phyloP scores from a whole-genome alignment of 176 grass and related monocot genomes.

The Hyparrhenia diplandra region DNA sequence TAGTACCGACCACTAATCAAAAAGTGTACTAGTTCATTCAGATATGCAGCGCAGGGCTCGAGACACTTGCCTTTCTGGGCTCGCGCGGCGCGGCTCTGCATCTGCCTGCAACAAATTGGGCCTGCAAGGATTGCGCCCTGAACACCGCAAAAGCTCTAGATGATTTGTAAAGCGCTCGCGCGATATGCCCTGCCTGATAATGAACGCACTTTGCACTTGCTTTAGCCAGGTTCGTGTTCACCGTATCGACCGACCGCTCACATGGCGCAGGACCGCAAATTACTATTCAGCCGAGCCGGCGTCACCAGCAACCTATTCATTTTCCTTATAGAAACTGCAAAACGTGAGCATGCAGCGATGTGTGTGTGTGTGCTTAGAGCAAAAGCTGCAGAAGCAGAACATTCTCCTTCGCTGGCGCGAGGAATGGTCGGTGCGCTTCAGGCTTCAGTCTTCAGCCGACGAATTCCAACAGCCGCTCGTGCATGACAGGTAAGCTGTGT shows the following conservation, averaged over 20 bases:
- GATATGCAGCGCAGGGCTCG: slow-evolving; percentile 9
- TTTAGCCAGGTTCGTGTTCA: not conserved
- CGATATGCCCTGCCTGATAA: not conserved
- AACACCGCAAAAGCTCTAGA: slow-evolving; percentile 7
- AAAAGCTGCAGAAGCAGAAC: slow-evolving; percentile 18
- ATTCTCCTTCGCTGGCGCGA: slow-evolving; percentile 40
- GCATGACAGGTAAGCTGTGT: slow-evolving; percentile 35
- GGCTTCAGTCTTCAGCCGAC: not conserved
- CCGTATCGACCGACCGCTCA: slow-evolving; percentile 26
- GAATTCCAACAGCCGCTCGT: slow-evolving; percentile 10
- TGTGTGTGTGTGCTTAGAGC: not conserved
- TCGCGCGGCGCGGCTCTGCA: not conserved
- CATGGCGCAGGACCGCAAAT: slow-evolving; percentile 33
- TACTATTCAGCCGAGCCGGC: slow-evolving; percentile 2
- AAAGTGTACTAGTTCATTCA: not conserved
- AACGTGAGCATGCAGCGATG: not conserved
- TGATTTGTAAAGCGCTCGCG: slow-evolving; percentile 11
- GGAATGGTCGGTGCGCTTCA: slow-evolving; percentile 3
- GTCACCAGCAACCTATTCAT: not conserved
- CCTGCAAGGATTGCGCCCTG: slow-evolving; percentile 17
- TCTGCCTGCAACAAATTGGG: not conserved
- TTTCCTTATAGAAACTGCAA: not conserved
- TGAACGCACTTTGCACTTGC: not conserved
- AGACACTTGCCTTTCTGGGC: not conserved
- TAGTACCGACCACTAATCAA: not conserved